These are phyloP conservation scores for Annulohypoxylon maeteangense DNA, from an alignment of 495 filamentous ascomycete species.

Conservation along the genomic window DNA sequence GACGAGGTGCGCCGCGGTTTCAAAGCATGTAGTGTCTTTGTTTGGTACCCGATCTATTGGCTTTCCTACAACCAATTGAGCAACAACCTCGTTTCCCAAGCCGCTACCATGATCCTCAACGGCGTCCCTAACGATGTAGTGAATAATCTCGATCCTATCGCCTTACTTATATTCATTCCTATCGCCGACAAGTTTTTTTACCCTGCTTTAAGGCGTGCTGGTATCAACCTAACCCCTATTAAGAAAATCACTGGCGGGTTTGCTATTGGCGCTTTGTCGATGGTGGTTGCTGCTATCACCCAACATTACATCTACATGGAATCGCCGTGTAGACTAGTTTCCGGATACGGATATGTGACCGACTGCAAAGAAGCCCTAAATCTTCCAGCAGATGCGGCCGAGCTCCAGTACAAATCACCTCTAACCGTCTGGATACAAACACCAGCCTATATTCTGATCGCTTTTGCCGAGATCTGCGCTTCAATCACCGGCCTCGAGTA, in stretches of 20 bases:
- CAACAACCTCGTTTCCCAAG: constrained; percentile 82
- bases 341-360: constrained; percentile 49
- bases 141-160: constrained; percentile 79
- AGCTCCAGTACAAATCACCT: constrained; percentile 50
- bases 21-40: constrained; percentile 74
- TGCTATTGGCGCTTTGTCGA: constrained; percentile 66
- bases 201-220: constrained; percentile 68
- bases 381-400: constrained; percentile 24
- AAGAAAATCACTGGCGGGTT: constrained; percentile 79
- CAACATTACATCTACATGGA: constrained; percentile 77
- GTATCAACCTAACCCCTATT: constrained; percentile 76
- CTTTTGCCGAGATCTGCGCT: constrained; percentile 52
- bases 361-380: constrained; percentile 50
- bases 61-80: constrained; percentile 59
- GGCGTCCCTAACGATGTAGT: constrained; percentile 83
- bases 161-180: constrained; percentile 82
- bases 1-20: constrained; percentile 76
- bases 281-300: constrained; percentile 72
- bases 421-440: constrained; percentile 53
- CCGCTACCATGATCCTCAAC: constrained; percentile 73
- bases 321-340: constrained; percentile 63
- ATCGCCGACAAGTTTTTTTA: constrained; percentile 76
- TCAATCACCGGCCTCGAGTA: constrained; percentile 68
- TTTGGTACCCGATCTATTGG: constrained; percentile 68
- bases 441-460: constrained; percentile 34